Evolutionary conservation across 2,329 filamentous ascomycete genomes (phyloP), one percentile per base, ranked within the genome.

Genomic region (Fusarium sp.): DNA sequence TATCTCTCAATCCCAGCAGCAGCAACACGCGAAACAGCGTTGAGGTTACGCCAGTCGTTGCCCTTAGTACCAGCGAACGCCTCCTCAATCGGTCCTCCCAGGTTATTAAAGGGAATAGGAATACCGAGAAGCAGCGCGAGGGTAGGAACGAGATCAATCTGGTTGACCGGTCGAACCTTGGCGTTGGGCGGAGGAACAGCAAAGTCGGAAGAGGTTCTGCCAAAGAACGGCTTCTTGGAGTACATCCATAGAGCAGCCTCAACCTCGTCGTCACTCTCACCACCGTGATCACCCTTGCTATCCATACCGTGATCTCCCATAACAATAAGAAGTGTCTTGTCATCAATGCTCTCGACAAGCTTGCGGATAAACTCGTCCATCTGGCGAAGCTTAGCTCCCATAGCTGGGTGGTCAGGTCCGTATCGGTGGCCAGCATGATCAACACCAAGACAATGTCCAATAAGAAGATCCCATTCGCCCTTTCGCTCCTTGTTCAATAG

Each of bases 271-370:
- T 98, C 94, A 36, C 95, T 98, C 84, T 99, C 96, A 60, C 96
- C 96, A n/a, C 96, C 96, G 79, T 99, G 96, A 74, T 99, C 96
- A 22, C 96, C 96, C 83, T 99, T 98, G 68, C 89, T 86, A 81
- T 99, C 96, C 96, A 99, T 99, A 15, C 96, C 96, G 79, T 99
- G 96, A 80, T 99, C 96, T n/a, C 96, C 96, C 94, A 99, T 97
- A 18, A 99, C 93, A 25, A 99, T 90, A 39, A 99, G 85, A 27
- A 99, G 85, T 0, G 96, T 99, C 61, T 94, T 85, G 58, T 98
- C 92, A 75, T 97, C 95, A 22, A 99, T 84, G 7, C 85, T 84
- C 1, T 88, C 85, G 6, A 93, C 90, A 59, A 98, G 86, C 31
- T 92, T 87, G 46, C 90, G 88, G 64, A 98, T 86, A 35, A 97